phyloP scores from a whole-genome alignment of 2,329 filamentous ascomycete species.

The Exophiala sideris region DNA sequence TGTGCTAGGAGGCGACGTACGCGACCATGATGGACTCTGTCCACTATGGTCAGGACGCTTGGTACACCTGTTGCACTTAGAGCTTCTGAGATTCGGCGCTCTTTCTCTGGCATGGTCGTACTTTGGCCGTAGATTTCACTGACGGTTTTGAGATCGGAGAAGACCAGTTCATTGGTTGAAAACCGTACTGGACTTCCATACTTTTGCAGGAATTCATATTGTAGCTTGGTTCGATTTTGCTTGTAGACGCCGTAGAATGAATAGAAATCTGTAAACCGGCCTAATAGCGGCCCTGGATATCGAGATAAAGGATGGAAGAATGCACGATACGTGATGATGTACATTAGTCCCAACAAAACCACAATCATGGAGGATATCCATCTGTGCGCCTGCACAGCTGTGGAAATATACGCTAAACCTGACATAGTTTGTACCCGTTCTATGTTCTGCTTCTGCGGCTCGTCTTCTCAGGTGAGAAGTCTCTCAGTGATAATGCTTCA shows the following conservation, averaged over 20 bases:
- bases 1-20: constrained; percentile 3
- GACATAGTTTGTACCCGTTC: no score
- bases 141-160: constrained; percentile 1
- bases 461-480: no score
- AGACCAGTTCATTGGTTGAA: background rate
- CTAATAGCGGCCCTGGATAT: constrained; percentile 2
- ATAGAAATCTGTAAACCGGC: background rate
- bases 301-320: constrained; percentile 6
- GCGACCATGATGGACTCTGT: background rate
- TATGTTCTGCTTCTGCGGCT: no score
- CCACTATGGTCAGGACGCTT: background rate
- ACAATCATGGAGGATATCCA: no score
- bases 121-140: constrained; percentile 4
- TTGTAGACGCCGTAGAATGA: background rate
- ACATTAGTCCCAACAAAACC: background rate
- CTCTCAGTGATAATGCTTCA: no score
- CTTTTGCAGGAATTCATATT: constrained; percentile 2
- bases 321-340: background rate
- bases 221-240: background rate
- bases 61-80: background rate
- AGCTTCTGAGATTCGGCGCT: background rate
- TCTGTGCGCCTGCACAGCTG: no score
- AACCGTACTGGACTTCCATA: constrained; percentile 6
- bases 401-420: no score
- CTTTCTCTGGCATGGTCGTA: constrained; percentile 3